phyloP scores from a whole-genome alignment of 768 basidiomycete species.

The Cystofilobasidium ferigula region DNA sequence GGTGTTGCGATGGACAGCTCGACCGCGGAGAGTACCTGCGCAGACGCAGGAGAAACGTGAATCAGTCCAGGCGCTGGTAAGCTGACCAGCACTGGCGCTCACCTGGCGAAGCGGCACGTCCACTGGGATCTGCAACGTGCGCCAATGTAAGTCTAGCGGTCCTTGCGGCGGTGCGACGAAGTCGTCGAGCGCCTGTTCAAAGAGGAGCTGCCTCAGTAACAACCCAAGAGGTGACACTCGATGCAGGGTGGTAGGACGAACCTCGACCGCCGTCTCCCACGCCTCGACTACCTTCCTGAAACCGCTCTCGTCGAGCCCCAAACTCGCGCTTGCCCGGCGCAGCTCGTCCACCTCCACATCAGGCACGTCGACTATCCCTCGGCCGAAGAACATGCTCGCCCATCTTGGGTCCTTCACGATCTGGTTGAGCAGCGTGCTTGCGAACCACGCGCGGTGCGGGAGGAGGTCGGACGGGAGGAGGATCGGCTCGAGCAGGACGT shows the following conservation, averaged over 20 bases:
- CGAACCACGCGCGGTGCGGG: background rate
- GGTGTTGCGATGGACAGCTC: background rate
- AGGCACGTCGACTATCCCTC: conserved; percentile 12
- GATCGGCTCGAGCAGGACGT: background rate
- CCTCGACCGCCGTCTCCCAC: conserved; percentile 22
- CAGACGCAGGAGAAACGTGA: background rate
- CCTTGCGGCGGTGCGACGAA: background rate
- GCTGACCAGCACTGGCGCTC: background rate
- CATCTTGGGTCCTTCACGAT: conserved; percentile 7
- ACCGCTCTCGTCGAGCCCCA: background rate
- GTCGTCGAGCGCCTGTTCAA: conserved; percentile 9
- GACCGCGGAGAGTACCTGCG: conserved; percentile 17
- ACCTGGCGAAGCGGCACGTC: conserved; percentile 24
- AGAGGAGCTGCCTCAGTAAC: background rate
- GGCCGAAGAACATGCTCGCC: conserved; percentile 4
- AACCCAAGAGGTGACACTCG: background rate
- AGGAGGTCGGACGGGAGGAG: background rate
- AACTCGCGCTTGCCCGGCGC: background rate
- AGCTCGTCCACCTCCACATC: conserved; percentile 15
- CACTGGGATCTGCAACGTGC: conserved; percentile 21
- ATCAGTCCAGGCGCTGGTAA: background rate
- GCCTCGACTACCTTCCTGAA: background rate
- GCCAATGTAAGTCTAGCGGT: conserved; percentile 4
- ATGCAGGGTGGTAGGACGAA: background rate
- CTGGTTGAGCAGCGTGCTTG: background rate